Base-by-base conservation (phyloP, 1,284 basidiomycete genomes). In the Papiliotrema terrestris region DNA sequence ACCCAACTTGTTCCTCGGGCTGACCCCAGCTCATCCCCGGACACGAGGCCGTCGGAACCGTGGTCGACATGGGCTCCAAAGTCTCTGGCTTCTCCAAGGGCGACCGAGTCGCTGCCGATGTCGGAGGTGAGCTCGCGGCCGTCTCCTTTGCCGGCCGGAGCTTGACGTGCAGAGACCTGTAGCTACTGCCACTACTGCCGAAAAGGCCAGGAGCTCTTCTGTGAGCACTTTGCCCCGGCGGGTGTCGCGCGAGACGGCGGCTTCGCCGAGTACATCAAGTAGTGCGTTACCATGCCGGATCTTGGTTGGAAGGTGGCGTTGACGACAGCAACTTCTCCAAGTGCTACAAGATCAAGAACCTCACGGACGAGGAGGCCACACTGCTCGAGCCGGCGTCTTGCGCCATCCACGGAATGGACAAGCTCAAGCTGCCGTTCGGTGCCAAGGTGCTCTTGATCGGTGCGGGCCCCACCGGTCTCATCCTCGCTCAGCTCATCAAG, bases 371-470 rank as follows among this genome's bases (percentile, higher is more conserved):
- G 74, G 88, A 92, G 66, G 86, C 90, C 0, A 91, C 88, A 3
- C 82, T 93, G n/a, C 79, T 92, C 52, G 90, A 93, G 73, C 90
- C 90, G 19, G 87, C 89, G 3, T 85, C 89, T 15, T 93, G 90
- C 71, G 90, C 90, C 17, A 83, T 93, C 52, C 91, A 93, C 75
- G 90, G 90, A 14, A 82, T 91, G 57, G 91, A 92, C 78, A 89
- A 88, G 71, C 82, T 93, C 51, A 82, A 81, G 57, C 84, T 87
- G 26, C 82, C 85, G 17, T 86, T 90, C 58, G 90, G 90, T 37
- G 79, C 85, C 45, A 87, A 89, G 54, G 88, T 85, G 15, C 81
- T 92, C 45, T 79, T 92, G 53, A 81, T 92, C 59, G 78, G 78
- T 60, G 72, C 75, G 36, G 75, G 75, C 32, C 89, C 90, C 1